Evolutionary conservation across 192 early-diverging fungal genomes (phyloP).

Genomic region (Podila minutissima): DNA sequence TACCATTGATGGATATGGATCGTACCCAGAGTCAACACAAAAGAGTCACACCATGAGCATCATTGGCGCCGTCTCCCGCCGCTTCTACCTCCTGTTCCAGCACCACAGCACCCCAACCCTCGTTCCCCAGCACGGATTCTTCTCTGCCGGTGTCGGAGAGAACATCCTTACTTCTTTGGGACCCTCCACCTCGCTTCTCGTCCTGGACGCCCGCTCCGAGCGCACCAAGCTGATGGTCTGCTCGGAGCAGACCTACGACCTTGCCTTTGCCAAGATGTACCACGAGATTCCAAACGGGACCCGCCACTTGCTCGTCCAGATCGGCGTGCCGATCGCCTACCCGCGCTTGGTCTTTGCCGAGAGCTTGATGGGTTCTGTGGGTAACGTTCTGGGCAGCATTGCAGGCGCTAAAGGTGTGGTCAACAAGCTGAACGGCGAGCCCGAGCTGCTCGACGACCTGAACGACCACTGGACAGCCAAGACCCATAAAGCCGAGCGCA

Average conservation of each 20-base stretch:
- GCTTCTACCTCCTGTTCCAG: constrained; percentile 89
- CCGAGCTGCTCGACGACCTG: constrained; percentile 88
- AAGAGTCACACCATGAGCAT: constrained; percentile 20
- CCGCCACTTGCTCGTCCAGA: constrained; percentile 75
- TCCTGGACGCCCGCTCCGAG: constrained; percentile 81
- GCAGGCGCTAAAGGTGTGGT: constrained; percentile 66
- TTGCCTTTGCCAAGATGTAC: constrained; percentile 68
- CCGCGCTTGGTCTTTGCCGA: constrained; percentile 79
- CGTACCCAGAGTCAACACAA: constrained; percentile 72
- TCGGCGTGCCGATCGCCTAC: constrained; percentile 82
- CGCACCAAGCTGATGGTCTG: constrained; percentile 72
- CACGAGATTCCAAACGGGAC: constrained; percentile 63
- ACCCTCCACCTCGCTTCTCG: constrained; percentile 68
- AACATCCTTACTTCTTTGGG: constrained; percentile 77
- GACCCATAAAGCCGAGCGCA: constrained; percentile 77
- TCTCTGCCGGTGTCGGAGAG: constrained; percentile 57
- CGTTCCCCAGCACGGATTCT: constrained; percentile 71
- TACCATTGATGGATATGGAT: constrained; percentile 87
- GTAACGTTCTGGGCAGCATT: constrained; percentile 62
- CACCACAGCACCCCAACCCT: constrained; percentile 74
- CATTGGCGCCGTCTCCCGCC: constrained; percentile 66
- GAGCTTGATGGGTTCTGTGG: constrained; percentile 69
- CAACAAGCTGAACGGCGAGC: constrained; percentile 76
- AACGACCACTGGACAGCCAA: constrained; percentile 76
- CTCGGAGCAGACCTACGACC: constrained; percentile 66